Base-by-base conservation (phyloP, 306 rosid genomes). In the Cicer judaicum region DNA sequence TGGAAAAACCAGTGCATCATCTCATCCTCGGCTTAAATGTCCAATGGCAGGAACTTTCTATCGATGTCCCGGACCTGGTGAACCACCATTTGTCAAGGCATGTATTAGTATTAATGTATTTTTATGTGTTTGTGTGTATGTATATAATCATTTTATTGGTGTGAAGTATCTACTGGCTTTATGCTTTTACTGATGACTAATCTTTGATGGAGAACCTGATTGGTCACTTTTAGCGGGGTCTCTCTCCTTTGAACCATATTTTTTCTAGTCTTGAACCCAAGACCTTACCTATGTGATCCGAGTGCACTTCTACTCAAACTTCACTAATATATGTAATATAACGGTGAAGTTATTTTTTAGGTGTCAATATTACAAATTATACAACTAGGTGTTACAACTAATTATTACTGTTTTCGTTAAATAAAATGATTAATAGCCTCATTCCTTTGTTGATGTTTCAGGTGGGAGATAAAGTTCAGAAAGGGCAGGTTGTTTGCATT, bases 31-130 rank as follows among this genome's bases (percentile, higher is more conserved):
- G 1, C 54, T 93, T 67, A 91, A 88, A 81, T 84, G 84, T 87
- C 98, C 98, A 68, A 93, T 93, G 97, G 94, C 98, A n/a, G 98
- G 98, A 77, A 93, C 96, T 82, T 86, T 91, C 59, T 93, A 93
- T 67, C 86, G 91, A 14, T 7, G 85, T 80, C 84, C 97, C 21
- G 97, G 8, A 6, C 98, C 98, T 2, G 88, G 93, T 0, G 97
- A 86, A 74, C 98, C 97, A n/a, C 72, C 93, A 83, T 93, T 93
- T 82, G 87, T 93, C 38, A 93, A 93, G 91, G 98, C 75, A 82
- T 82, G 72, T 70, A 60, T 65, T 48, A 19, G 65, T 57, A 10
- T 49, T 34, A 50, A n/a, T 8, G 68, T 53, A 13, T 54, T 2
- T 24, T 24, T 24, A n/a, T n/a, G n/a, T n/a, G n/a, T n/a, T n/a